Base-by-base conservation (phyloP, 2,329 filamentous ascomycete species). In the Sporothrix schenckii region DNA sequence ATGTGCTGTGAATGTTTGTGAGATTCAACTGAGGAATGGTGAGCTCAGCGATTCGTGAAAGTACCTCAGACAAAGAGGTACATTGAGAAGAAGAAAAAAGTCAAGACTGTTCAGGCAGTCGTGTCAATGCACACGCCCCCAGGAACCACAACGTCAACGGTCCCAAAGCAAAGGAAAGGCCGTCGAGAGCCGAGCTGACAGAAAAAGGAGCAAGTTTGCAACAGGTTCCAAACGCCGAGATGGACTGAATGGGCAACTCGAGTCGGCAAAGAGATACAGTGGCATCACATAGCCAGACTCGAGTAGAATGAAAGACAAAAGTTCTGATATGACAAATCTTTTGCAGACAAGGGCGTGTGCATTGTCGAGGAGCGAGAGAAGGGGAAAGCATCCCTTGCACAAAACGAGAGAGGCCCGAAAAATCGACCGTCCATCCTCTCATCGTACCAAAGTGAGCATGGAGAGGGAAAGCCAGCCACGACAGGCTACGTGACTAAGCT, bases 21-120 rank as follows among this genome's bases (percentile, higher is more conserved):
- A 47, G 39, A 44, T 61, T 11, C 19, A 41, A 13, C 2, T 4
- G 30, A 41, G 3, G n/a, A 16, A 47, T 27, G 21, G 19, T 11
- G 9, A 5, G 7, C 16, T 3, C 2, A 2, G 3, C 13, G 58
- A 27, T 6, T 7, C 21, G 34, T 44, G 11, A 21, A 63, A 47
- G 58, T 63, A 63, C 39, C 39, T 27, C 58, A 30, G 34, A 63
- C 58, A 63, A 47, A 47, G 47, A 63, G 58, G 58, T 63, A 47
- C 39, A 27, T 63, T 4, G 11, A 0, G 6, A 41, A 16, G 30
- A 34, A 34, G 34, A 27, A n/a, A 61, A 61, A 11, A 24, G 10
- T n/a, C 34, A 27, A 6, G 34, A 5, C 7, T 34, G 34, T 9
- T 7, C 7, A 34, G 19, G 24, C 11, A 14, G 1, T 2, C 21